Percentiles rank a stretch among this genome's conserved stretches.
phyloP scores from a whole-genome alignment of 305 asterid genomes.

The Fraxinus dipetala region DNA sequence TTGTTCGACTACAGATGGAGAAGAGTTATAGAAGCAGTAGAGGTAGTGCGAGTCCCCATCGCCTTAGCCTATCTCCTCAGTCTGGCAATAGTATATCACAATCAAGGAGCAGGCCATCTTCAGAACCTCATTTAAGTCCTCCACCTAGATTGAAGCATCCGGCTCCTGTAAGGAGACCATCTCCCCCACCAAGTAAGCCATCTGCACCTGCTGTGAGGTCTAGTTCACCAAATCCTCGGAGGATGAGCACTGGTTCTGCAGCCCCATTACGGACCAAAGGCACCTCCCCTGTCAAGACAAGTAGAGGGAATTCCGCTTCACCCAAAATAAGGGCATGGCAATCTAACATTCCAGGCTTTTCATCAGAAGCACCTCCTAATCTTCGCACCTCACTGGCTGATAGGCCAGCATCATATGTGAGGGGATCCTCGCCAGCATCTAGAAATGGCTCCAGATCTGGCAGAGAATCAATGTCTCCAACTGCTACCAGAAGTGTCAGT shows the following conservation, averaged over 20 bases:
- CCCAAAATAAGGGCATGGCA: slow-evolving; percentile 72
- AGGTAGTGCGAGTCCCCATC: slow-evolving; percentile 88
- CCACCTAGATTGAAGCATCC: slow-evolving; percentile 52
- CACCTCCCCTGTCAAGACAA: slow-evolving; percentile 71
- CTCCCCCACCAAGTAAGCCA: slow-evolving; percentile 74
- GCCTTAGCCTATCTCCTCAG: slow-evolving; percentile 81
- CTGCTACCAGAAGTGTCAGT: slow-evolving; percentile 72
- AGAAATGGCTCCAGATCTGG: slow-evolving; percentile 72
- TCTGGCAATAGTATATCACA: slow-evolving; percentile 50
- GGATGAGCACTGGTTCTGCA: slow-evolving; percentile 73
- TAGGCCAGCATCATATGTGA: slow-evolving; percentile 88
- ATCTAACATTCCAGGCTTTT: slow-evolving; percentile 74
- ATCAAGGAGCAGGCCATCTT: slow-evolving; percentile 66
- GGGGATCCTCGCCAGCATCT: slow-evolving; percentile 98
- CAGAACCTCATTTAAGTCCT: slow-evolving; percentile 70
- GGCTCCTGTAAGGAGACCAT: slow-evolving; percentile 64
- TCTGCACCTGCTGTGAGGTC: slow-evolving; percentile 54
- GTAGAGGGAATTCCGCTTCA: slow-evolving; percentile 74
- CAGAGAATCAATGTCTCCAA: slow-evolving; percentile 94
- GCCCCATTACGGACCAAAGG: slow-evolving; percentile 59
- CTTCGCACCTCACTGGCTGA: slow-evolving; percentile 97
- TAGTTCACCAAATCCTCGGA: slow-evolving; percentile 69
- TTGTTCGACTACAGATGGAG: slow-evolving; percentile 64
- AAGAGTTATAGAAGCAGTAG: slow-evolving; percentile 63
- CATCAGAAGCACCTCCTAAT: slow-evolving; percentile 90